Conservation (phyloP, 441 rosid genomes). For the Populus hybrid region DNA sequence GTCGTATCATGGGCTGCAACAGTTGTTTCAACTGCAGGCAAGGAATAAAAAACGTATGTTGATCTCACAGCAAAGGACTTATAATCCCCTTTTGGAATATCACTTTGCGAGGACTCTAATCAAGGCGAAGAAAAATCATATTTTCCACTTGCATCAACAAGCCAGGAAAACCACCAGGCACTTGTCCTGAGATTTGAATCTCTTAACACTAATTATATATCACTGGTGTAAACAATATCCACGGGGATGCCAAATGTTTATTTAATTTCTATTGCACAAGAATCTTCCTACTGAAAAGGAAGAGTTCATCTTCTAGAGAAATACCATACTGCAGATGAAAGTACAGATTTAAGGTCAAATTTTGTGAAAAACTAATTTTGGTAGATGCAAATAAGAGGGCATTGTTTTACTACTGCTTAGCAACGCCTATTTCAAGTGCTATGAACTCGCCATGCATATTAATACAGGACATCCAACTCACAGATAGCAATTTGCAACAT, state of each 20-base stretch:
- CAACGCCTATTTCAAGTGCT: background rate
- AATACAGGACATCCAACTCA: background rate
- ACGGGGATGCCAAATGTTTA: background rate
- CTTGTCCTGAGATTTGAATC: background rate
- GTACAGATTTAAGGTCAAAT: background rate
- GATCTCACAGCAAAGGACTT: background rate
- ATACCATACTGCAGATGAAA: background rate
- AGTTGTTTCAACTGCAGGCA: constrained; percentile 58
- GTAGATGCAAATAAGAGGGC: background rate
- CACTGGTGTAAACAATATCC: background rate
- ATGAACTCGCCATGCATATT: background rate
- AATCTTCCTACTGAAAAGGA: background rate
- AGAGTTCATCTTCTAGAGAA: background rate
- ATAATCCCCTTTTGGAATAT: background rate
- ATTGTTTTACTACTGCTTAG: too few species aligned
- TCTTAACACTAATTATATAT: too few species aligned
- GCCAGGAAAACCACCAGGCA: too few species aligned
- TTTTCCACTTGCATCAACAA: background rate
- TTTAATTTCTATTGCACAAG: background rate
- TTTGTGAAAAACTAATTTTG: background rate
- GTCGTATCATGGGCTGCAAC: constrained; percentile 93
- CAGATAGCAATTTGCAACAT: background rate
- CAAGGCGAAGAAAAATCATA: background rate
- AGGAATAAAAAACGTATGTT: background rate
- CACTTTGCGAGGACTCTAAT: background rate